phyloP scores from a whole-genome alignment of 169 alveolate species.

The Perkinsus chesapeaki region DNA sequence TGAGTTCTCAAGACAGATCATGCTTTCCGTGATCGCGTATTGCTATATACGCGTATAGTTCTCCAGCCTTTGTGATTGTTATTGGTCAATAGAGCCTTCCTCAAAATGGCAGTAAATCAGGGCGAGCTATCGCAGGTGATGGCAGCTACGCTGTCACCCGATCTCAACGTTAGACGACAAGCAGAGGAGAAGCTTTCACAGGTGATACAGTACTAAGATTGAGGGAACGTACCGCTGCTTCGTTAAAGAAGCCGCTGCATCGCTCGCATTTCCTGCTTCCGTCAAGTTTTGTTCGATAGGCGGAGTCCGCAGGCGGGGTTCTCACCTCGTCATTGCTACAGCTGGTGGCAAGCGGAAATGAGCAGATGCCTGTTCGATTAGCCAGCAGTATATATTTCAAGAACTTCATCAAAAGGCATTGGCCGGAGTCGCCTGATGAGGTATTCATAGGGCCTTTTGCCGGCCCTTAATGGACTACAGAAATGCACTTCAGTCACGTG shows the following conservation, averaged over 20 bases:
- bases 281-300: neutral
- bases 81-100: neutral
- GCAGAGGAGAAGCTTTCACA: neutral
- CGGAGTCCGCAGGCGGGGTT: neutral
- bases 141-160: neutral
- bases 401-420: conserved; percentile 2
- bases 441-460: neutral
- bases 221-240: too few relatives aligned
- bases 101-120: neutral
- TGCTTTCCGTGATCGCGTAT: too few relatives aligned
- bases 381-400: conserved; percentile 9
- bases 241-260: too few relatives aligned
- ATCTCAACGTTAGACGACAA: neutral
- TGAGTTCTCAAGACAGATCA: too few relatives aligned
- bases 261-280: too few relatives aligned
- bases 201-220: neutral
- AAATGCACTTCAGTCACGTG: too few relatives aligned
- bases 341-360: neutral
- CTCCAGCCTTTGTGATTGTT: neutral
- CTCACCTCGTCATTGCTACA: neutral
- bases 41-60: too few relatives aligned
- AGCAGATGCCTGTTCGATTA: neutral
- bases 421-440: neutral
- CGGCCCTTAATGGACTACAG: too few relatives aligned
- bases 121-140: neutral